A percentile compares a stretch with the other conserved stretches of the same genome.
Evolutionary conservation across 441 rosid species (phyloP).

Genomic region (Eruca vesicaria): DNA sequence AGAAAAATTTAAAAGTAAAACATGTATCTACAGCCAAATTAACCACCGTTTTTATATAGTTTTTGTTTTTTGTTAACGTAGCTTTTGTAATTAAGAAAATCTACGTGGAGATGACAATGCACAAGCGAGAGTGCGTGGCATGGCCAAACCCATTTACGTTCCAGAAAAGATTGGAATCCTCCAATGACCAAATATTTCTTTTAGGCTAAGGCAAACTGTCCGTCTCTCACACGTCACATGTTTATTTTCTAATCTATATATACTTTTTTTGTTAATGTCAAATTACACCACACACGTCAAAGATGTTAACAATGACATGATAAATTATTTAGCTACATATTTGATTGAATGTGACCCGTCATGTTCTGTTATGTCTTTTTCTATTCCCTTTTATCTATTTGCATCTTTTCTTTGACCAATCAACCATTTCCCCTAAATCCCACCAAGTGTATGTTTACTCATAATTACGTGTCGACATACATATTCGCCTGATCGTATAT

Average conservation of each 20-base stretch:
- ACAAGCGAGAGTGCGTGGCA: neutral
- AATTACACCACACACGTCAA: conserved; percentile 19
- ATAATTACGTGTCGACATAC: neutral
- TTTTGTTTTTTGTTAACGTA: neutral
- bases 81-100: neutral
- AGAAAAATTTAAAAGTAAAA: too few species aligned
- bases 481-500: conserved; percentile 1
- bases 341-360: neutral
- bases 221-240: conserved; percentile 5
- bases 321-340: conserved; percentile 11
- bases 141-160: conserved; percentile 9
- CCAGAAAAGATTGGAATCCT: conserved; percentile 11
- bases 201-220: conserved; percentile 29
- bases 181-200: conserved; percentile 24
- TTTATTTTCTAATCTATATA: neutral
- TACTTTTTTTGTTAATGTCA: conserved; percentile 2
- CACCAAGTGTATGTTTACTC: neutral
- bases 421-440: neutral
- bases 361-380: neutral
- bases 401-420: conserved; percentile 25
- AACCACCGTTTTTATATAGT: too few species aligned
- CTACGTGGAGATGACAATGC: neutral
- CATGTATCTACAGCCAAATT: too few species aligned
- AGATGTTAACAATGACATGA: conserved; percentile 5
- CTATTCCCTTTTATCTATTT: neutral